A percentile compares a stretch with the other conserved stretches of the same genome.
Conservation (phyloP, 768 basidiomycete species). For the Boletales sp. region DNA sequence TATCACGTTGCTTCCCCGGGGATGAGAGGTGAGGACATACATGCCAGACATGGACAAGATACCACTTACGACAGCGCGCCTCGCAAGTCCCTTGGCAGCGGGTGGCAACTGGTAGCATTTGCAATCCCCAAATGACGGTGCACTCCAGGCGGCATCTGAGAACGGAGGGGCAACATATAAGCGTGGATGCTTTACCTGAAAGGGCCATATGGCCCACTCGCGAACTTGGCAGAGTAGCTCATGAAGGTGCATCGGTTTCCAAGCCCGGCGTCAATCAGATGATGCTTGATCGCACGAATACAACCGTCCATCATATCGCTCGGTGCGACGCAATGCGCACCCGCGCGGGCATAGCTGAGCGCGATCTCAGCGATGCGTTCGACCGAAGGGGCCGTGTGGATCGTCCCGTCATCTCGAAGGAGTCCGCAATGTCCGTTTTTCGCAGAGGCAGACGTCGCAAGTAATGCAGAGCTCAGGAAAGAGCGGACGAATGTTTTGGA, state of each 20-base stretch:
- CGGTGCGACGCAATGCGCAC: conserved; percentile 97
- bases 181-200: conserved; percentile 61
- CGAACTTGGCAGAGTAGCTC: conserved; percentile 98
- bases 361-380: conserved; percentile 91
- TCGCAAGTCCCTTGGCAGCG: conserved; percentile 80
- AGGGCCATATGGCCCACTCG: conserved; percentile 91
- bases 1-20: conserved; percentile 71
- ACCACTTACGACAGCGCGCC: conserved; percentile 83
- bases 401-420: conserved; percentile 68
- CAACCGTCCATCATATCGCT: conserved; percentile 99
- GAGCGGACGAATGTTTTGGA: conserved; percentile 67
- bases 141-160: conserved; percentile 90
- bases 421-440: conserved; percentile 98
- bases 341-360: conserved; percentile 86
- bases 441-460: conserved; percentile 97
- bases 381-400: conserved; percentile 75
- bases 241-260: conserved; percentile 91
- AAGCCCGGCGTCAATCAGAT: conserved; percentile 75
- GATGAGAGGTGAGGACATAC: background rate
- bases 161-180: background rate
- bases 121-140: conserved; percentile 89
- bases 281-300: conserved; percentile 83
- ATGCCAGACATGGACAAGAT: background rate
- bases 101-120: conserved; percentile 99
- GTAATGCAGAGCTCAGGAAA: conserved; percentile 89